Evolutionary conservation across 2,329 filamentous ascomycete species (phyloP).

Genomic region (Metarhizium sp.): DNA sequence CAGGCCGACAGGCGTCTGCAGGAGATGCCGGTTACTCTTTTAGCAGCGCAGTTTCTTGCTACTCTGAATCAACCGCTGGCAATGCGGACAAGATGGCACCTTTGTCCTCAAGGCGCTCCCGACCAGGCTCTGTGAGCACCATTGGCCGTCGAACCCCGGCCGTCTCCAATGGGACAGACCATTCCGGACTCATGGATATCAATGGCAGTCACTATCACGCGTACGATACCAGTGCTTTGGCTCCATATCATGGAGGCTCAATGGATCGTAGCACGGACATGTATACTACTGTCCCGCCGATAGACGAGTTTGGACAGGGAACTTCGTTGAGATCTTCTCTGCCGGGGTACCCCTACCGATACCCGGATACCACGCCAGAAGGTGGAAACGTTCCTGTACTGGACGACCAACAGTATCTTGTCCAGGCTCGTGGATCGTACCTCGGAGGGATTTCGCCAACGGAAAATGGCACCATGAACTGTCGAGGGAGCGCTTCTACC

Average conservation of each 20-base stretch:
- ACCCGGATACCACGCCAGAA: constrained; percentile 14
- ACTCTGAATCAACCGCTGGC: not conserved
- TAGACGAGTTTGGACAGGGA: constrained; percentile 9
- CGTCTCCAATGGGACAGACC: not conserved
- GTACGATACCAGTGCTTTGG: not conserved
- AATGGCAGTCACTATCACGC: not conserved
- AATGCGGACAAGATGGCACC: not conserved
- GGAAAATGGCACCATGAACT: not conserved
- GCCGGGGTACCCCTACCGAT: constrained; percentile 20
- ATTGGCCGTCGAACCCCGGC: not conserved
- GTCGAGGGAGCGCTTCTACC: not conserved
- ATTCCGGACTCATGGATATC: not conserved
- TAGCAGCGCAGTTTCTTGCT: constrained; percentile 3
- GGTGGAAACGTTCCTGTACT: not conserved
- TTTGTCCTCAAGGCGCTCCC: not conserved
- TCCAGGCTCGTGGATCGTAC: constrained; percentile 1
- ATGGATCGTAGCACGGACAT: constrained; percentile 5
- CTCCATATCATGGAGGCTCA: not conserved
- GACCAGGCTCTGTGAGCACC: not conserved
- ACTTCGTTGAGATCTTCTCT: constrained; percentile 9
- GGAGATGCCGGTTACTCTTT: constrained; percentile 10
- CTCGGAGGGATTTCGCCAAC: not conserved
- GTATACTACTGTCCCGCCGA: constrained; percentile 8
- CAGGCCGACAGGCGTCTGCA: not conserved
- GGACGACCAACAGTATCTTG: constrained; percentile 3